A percentile compares a stretch with the other conserved stretches of the same genome.
Conservation (phyloP, 495 filamentous ascomycete genomes). For the Letharia lupina region DNA sequence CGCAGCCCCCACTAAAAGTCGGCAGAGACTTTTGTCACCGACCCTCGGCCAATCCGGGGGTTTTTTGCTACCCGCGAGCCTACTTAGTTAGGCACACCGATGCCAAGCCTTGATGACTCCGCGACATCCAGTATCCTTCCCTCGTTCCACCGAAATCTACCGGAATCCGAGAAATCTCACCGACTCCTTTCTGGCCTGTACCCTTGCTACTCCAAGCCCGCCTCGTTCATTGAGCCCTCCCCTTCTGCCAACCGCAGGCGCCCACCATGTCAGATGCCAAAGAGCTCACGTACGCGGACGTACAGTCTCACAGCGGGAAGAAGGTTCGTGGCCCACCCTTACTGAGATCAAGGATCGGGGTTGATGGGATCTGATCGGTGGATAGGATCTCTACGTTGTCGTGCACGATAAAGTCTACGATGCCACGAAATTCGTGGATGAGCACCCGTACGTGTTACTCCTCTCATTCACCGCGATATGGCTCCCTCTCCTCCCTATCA, state of each 20-base stretch:
- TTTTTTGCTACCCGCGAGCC: too few species aligned
- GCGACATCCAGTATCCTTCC: slow-evolving; percentile 6
- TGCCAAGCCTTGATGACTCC: slow-evolving; percentile 10
- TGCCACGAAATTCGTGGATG: slow-evolving; percentile 78
- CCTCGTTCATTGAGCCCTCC: background rate
- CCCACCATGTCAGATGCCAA: slow-evolving; percentile 56
- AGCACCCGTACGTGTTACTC: slow-evolving; percentile 84
- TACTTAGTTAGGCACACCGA: background rate
- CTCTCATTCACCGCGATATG: background rate
- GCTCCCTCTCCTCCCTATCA: background rate
- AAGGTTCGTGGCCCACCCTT: slow-evolving; percentile 38
- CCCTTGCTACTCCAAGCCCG: background rate
- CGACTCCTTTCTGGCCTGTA: background rate
- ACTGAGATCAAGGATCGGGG: background rate
- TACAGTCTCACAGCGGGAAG: slow-evolving; percentile 84
- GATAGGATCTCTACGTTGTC: slow-evolving; percentile 70
- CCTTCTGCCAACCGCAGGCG: background rate
- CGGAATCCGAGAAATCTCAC: background rate
- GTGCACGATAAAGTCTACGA: slow-evolving; percentile 98
- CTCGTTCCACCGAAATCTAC: background rate
- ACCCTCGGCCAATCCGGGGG: too few species aligned
- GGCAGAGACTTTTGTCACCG: too few species aligned
- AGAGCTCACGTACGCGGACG: slow-evolving; percentile 75
- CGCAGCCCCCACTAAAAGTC: too few species aligned
- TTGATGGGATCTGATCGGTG: background rate